Conservation (phyloP, 75 land plant genomes). For the Chamaecyparis obtusa region DNA sequence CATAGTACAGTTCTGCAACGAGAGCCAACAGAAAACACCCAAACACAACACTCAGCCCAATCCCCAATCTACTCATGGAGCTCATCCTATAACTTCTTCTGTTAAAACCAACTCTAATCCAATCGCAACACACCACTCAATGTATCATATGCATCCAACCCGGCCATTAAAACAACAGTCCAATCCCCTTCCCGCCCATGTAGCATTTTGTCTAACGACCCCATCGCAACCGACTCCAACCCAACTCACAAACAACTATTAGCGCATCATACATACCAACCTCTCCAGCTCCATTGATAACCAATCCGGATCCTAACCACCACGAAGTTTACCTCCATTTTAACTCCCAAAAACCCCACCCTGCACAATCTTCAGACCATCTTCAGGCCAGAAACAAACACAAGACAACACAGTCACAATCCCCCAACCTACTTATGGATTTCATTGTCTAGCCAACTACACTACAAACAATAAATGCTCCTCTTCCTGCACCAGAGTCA, state of each 20-base stretch:
- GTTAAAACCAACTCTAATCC: not conserved
- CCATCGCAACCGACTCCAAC: not conserved
- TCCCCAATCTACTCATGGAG: constrained; percentile 51
- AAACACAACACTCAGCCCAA: constrained; percentile 60
- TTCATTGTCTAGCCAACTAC: not conserved
- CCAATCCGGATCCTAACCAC: not conserved
- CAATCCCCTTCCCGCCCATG: not conserved
- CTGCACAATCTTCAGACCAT: constrained; percentile 1
- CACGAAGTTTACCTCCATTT: not conserved
- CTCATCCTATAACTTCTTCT: constrained; percentile 24
- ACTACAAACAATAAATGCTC: not conserved
- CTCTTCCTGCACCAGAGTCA: not conserved
- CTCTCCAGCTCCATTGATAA: not conserved
- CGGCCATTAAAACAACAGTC: not conserved
- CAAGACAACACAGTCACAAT: not conserved
- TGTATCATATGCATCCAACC: not conserved
- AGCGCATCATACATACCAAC: not conserved
- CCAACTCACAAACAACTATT: not conserved
- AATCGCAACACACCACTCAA: not conserved
- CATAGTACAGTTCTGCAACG: constrained; percentile 65
- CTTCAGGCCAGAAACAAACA: not conserved
- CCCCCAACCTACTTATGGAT: not conserved
- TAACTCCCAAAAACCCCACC: not conserved
- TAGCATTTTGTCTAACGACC: not conserved
- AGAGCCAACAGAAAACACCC: constrained; percentile 55